Conservation (phyloP, 768 basidiomycete species). For the Rhodosporidiobolus sp. region DNA sequence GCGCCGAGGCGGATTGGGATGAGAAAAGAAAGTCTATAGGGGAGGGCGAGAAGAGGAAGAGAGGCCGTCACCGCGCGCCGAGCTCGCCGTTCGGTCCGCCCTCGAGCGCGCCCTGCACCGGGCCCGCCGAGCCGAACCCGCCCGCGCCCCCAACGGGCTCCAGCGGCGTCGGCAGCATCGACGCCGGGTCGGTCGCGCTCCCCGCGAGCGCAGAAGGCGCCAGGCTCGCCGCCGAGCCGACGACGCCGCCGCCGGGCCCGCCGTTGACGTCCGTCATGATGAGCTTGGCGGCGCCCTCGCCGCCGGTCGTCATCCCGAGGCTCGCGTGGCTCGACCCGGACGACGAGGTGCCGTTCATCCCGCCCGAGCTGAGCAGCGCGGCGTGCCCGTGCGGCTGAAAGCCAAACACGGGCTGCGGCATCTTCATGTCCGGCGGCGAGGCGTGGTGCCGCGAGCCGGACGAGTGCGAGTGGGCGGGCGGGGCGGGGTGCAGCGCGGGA, state of each 20-base stretch:
- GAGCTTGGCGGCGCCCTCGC: neutral
- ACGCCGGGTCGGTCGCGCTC: no score
- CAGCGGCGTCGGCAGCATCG: no score
- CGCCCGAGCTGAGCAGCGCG: neutral
- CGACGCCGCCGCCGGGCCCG: no score
- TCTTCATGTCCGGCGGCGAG: conserved; percentile 23
- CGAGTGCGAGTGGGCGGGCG: neutral
- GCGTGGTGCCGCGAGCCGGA: neutral
- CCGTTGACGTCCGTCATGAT: neutral
- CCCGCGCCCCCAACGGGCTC: no score
- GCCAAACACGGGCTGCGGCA: conserved; percentile 27
- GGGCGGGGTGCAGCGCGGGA: neutral
- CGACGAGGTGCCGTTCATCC: neutral
- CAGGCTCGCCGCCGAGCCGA: neutral
- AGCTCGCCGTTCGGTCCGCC: no score
- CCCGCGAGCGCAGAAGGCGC: no score
- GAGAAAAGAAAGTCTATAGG: no score
- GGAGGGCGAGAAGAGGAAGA: no score
- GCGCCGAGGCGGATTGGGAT: no score
- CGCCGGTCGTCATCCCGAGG: neutral
- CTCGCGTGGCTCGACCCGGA: neutral
- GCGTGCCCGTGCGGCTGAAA: conserved; percentile 1
- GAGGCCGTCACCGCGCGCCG: no score
- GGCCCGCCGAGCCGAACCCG: no score
- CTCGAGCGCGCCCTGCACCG: no score